Percentiles rank a stretch among this genome's conserved stretches.
Evolutionary conservation across 495 filamentous ascomycete species (phyloP).

Genomic region (Astrothelium subdiscretum): DNA sequence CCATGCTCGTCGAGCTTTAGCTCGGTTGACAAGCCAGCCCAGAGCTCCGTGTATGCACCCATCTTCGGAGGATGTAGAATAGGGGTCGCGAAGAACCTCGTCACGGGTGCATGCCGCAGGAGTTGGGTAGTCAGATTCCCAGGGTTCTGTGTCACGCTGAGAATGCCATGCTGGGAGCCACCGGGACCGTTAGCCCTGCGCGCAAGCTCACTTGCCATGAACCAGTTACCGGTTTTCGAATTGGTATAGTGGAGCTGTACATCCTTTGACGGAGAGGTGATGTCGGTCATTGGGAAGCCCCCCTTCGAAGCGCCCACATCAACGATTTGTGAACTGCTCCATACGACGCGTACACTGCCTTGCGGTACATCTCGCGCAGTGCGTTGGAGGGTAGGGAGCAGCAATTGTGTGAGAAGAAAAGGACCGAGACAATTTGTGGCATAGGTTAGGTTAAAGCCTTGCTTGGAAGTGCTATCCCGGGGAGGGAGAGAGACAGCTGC

Average conservation of each 20-base stretch:
- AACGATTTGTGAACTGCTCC: constrained; percentile 21
- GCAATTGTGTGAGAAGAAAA: constrained; percentile 34
- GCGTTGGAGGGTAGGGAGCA: constrained; percentile 31
- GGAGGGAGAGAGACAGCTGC: constrained; percentile 30
- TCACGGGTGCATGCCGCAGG: background rate
- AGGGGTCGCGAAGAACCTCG: too few species aligned
- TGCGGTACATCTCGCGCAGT: constrained; percentile 22
- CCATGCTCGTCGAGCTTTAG: constrained; percentile 23
- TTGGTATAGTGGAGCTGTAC: background rate
- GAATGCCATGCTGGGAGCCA: background rate
- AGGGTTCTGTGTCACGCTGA: background rate
- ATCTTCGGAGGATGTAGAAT: constrained; percentile 15
- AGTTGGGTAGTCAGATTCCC: background rate
- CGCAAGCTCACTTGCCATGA: constrained; percentile 9
- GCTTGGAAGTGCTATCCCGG: background rate
- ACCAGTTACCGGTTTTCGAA: constrained; percentile 17
- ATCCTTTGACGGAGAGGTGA: background rate
- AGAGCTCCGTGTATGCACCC: constrained; percentile 38
- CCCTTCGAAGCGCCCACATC: constrained; percentile 1
- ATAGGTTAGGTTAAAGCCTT: constrained; percentile 6
- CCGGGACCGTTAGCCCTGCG: background rate
- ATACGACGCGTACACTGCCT: constrained; percentile 29
- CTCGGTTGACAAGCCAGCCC: constrained; percentile 32
- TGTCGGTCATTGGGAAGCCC: background rate
- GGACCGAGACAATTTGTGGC: constrained; percentile 19